These are phyloP conservation scores for Ensete glaucum DNA, from an alignment of 176 grass and related monocot genomes.

Conservation along the genomic window DNA sequence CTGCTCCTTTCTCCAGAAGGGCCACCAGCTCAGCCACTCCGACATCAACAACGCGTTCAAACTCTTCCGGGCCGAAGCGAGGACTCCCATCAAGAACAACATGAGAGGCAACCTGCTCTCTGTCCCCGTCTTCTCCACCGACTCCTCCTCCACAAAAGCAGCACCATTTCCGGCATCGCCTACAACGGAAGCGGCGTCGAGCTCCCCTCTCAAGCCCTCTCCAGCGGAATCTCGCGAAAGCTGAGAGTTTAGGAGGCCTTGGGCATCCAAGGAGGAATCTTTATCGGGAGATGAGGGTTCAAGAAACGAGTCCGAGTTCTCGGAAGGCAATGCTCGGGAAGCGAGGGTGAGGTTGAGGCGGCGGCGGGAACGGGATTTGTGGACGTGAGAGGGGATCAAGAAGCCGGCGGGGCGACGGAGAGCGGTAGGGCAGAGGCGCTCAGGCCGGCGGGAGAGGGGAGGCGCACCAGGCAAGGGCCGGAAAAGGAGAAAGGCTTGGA, in stretches of 20 bases:
- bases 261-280: not conserved
- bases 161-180: not conserved
- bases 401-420: not conserved
- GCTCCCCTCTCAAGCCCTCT: slow-evolving; percentile 7
- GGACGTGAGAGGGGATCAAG: not conserved
- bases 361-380: not conserved
- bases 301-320: not conserved
- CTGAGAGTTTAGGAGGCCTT: not conserved
- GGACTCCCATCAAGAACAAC: slow-evolving; percentile 30
- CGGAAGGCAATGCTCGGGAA: slow-evolving; percentile 3
- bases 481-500: slow-evolving; percentile 5
- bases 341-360: not conserved
- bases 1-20: slow-evolving; percentile 65
- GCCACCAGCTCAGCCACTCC: slow-evolving; percentile 86
- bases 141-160: slow-evolving; percentile 1
- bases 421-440: no score
- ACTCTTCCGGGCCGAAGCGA: slow-evolving; percentile 34
- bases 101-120: slow-evolving; percentile 30
- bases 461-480: not conserved
- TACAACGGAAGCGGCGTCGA: not conserved
- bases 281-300: not conserved
- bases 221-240: not conserved
- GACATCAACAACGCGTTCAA: slow-evolving; percentile 42
- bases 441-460: not conserved
- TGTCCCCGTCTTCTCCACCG: slow-evolving; percentile 33